Conservation (phyloP, 768 basidiomycete species). For the Tephrocybe sp. region DNA sequence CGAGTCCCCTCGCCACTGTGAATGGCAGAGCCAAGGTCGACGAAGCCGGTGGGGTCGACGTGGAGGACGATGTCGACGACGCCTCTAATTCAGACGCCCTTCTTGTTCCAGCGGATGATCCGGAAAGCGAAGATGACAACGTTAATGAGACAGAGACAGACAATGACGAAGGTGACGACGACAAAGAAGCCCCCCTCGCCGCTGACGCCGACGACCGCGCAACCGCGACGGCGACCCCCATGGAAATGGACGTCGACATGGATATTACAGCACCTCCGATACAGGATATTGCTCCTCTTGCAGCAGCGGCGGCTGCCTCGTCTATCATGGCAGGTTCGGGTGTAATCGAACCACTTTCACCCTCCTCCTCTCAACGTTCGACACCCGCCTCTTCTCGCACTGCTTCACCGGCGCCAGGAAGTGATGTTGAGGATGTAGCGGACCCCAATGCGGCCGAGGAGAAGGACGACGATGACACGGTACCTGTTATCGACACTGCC, state of each 20-base stretch:
- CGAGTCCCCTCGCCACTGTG: constrained; percentile 8
- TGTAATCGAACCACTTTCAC: constrained; percentile 37
- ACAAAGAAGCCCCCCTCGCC: constrained; percentile 25
- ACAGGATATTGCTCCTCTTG: constrained; percentile 27
- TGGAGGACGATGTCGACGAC: constrained; percentile 17
- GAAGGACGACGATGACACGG: constrained; percentile 1
- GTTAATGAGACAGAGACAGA: constrained; percentile 26
- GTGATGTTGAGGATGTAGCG: constrained; percentile 3
- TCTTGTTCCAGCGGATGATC: constrained; percentile 9
- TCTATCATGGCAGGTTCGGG: constrained; percentile 49
- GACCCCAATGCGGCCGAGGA: constrained; percentile 18
- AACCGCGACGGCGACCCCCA: constrained; percentile 20
- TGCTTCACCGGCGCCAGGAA: constrained; percentile 32
- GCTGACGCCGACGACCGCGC: constrained; percentile 18
- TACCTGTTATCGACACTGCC: constrained; percentile 12
- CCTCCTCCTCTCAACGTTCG: constrained; percentile 31
- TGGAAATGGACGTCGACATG: constrained; percentile 28
- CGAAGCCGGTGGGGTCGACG: constrained; percentile 17
- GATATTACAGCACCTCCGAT: constrained; percentile 30
- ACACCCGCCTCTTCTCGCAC: constrained; percentile 43
- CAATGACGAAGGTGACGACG: constrained; percentile 25
- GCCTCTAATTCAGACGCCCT: constrained; percentile 14
- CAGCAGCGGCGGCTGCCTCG: constrained; percentile 40
- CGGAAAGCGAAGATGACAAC: constrained; percentile 23
- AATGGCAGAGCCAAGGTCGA: constrained; percentile 10